Evolutionary conservation across 2,329 filamentous ascomycete genomes (phyloP), one percentile per base, ranked within the genome.

Genomic region (Fusarium bulbicola): DNA sequence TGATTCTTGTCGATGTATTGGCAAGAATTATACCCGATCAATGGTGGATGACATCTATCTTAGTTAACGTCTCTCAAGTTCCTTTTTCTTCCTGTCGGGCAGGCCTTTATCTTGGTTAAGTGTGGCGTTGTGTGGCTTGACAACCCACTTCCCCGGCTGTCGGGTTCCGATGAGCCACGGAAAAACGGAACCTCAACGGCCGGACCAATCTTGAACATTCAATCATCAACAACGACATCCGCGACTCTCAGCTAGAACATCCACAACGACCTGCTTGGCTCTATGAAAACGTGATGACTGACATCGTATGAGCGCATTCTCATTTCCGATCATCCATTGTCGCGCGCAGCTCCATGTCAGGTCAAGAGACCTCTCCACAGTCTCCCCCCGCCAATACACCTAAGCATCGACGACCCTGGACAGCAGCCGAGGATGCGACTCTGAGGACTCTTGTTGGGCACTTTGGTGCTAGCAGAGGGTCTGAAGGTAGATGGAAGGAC

Each of bases 401-500:
- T 45, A 76, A 70, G 52, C 64, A 74, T 24, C 76, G 78, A 46
- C 71, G 77, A 20, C 71, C 68, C 43, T 79, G 78, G 78, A 78
- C 70, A 37, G 15, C 71, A 28, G 66, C 70, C 40, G 78, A 79
- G 57, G 78, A 79, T 70, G 71, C 76, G n/a, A 74, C 69, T 47
- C 56, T 79, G 34, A 77, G 72, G 68, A 71, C 67, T 10, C 74
- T 78, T 16, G 75, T 79, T n/a, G 74, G 72, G 30, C 78, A 77
- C 16, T 79, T 77, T 64, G 77, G 77, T 20, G 77, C 77, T 34
- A 69, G 74, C 7, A 54, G 77, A 26, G 78, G 78, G 1, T 70
- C 75, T 3, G 75, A 77, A 18, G 74, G 77, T n/a, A 69, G 72
- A 30, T 79, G 78, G 78, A 79, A 78, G 57, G 77, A 79, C 32